Conservation (phyloP, 495 filamentous ascomycete species). For the Penicillium waksmanii region DNA sequence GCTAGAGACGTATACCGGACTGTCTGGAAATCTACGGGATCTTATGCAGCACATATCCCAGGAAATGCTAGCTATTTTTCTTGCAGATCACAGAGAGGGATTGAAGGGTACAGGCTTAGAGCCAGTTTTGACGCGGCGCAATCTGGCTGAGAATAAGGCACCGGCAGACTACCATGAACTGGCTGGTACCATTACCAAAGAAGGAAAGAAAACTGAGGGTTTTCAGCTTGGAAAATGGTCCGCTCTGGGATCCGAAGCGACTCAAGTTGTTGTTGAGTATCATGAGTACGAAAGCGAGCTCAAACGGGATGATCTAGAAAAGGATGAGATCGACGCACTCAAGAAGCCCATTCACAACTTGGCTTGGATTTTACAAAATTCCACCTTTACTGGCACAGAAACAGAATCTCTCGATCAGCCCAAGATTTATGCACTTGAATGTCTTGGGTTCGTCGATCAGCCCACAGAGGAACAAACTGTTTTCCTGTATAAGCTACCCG, state of each 20-base stretch:
- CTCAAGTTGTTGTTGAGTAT: slow-evolving; percentile 22
- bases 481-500: slow-evolving; percentile 24
- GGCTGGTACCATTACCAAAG: slow-evolving; percentile 21
- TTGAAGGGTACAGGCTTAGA: slow-evolving; percentile 24
- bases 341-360: slow-evolving; percentile 23
- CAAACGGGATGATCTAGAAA: slow-evolving; percentile 21
- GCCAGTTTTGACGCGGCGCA: slow-evolving; percentile 21
- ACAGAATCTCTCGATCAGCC: slow-evolving; percentile 17
- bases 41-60: slow-evolving; percentile 29
- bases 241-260: neutral
- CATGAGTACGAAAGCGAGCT: slow-evolving; percentile 24
- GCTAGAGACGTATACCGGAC: slow-evolving; percentile 23
- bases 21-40: slow-evolving; percentile 22
- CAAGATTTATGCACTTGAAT: slow-evolving; percentile 27
- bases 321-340: slow-evolving; percentile 19
- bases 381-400: slow-evolving; percentile 18
- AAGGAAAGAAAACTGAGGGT: slow-evolving; percentile 10
- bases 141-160: slow-evolving; percentile 17
- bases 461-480: slow-evolving; percentile 20
- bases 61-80: slow-evolving; percentile 15
- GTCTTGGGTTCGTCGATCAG: slow-evolving; percentile 25
- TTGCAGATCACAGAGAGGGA: slow-evolving; percentile 8
- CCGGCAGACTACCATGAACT: slow-evolving; percentile 23
- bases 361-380: slow-evolving; percentile 27
- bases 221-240: slow-evolving; percentile 24